Evolutionary conservation across 1,284 basidiomycete genomes (phyloP).

Genomic region (Chiua sp.): DNA sequence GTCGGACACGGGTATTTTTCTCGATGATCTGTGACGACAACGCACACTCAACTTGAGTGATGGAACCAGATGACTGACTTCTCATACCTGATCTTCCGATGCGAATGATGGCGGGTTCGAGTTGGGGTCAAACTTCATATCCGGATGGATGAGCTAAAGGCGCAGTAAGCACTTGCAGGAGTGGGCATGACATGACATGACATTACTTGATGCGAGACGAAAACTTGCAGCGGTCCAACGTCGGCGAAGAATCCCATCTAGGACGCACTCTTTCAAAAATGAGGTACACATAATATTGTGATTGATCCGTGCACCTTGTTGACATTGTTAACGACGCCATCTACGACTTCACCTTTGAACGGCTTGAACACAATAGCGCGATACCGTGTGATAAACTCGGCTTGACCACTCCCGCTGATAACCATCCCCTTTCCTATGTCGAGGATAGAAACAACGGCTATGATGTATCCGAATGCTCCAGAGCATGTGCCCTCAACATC

Average conservation of each 20-base stretch:
- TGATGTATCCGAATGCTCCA: slow-evolving; percentile 96
- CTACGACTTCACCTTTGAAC: slow-evolving; percentile 98
- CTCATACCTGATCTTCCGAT: slow-evolving; percentile 82
- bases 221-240: slow-evolving; percentile 91
- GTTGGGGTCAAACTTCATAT: slow-evolving; percentile 92
- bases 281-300: background rate
- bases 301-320: slow-evolving; percentile 74
- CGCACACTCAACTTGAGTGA: background rate
- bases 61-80: background rate
- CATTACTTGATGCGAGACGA: slow-evolving; percentile 92
- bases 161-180: slow-evolving; percentile 19
- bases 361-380: slow-evolving; percentile 97
- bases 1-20: slow-evolving; percentile 89
- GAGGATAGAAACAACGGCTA: slow-evolving; percentile 90
- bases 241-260: slow-evolving; percentile 99
- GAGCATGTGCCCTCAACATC: slow-evolving; percentile 99
- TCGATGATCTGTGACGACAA: slow-evolving; percentile 74
- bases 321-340: slow-evolving; percentile 95
- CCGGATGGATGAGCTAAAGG: slow-evolving; percentile 86
- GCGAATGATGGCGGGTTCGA: slow-evolving; percentile 92
- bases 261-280: slow-evolving; percentile 4
- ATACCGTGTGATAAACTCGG: slow-evolving; percentile 91
- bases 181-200: slow-evolving; percentile 16
- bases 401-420: slow-evolving; percentile 90
- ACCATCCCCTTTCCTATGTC: slow-evolving; percentile 94